These are phyloP conservation scores for Zea luxurians DNA, from an alignment of 176 grass and related monocot species.

Conservation along the genomic window DNA sequence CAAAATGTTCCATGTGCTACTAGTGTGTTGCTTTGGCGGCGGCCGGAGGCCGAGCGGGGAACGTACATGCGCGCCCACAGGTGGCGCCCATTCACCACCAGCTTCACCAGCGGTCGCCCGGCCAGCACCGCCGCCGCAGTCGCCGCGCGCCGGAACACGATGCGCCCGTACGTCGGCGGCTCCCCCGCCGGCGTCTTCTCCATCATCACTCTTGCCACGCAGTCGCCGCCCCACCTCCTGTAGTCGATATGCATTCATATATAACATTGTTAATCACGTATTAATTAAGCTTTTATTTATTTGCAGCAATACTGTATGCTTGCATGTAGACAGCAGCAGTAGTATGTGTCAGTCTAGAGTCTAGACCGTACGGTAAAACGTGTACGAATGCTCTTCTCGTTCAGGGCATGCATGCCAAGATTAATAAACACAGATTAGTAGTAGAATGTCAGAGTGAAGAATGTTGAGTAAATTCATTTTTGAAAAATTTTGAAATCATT, in stretches of 20 bases:
- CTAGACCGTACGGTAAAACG: no score
- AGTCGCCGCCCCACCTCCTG: conserved; percentile 67
- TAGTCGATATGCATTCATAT: neutral
- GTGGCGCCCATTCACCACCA: conserved; percentile 60
- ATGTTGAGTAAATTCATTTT: neutral
- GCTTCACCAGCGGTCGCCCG: conserved; percentile 53
- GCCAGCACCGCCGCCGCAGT: conserved; percentile 42
- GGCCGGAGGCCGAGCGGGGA: conserved; percentile 17
- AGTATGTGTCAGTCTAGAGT: no score
- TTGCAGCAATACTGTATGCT: no score
- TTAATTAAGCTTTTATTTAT: neutral
- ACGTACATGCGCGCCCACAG: conserved; percentile 71
- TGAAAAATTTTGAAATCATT: neutral
- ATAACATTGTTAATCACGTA: neutral
- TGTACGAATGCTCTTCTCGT: no score
- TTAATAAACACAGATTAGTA: neutral
- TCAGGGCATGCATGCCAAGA: no score
- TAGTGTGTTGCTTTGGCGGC: neutral
- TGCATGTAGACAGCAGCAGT: no score
- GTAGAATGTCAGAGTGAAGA: neutral
- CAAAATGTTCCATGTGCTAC: neutral
- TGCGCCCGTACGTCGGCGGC: conserved; percentile 55
- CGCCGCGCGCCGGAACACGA: conserved; percentile 42
- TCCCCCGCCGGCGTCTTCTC: conserved; percentile 40
- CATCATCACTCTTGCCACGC: conserved; percentile 66